Evolutionary conservation across 2,329 filamentous ascomycete species (phyloP), one percentile per base, ranked within the genome.

Genomic region (Fusarium tanahbumbuense): DNA sequence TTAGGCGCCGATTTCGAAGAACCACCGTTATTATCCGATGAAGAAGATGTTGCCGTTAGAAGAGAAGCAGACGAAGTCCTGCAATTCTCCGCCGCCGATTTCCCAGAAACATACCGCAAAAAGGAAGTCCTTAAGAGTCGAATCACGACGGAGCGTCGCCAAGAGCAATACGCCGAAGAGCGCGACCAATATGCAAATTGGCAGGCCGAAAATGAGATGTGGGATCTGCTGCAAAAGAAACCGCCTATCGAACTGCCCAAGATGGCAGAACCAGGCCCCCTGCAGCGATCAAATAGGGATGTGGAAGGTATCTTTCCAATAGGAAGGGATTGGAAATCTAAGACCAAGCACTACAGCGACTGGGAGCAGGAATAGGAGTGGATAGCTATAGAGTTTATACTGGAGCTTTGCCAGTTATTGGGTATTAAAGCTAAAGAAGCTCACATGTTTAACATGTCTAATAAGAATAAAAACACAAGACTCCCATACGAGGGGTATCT

Each of bases 81-180:
- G 2, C 63, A 76, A 15, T 81, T 81, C 73, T 81, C 84, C 0
- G 81, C 80, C 3, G 75, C 80, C 7, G 80, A 81, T 53, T 78
- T 83, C 49, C 80, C 81, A 42, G 75, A 80, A 20, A 80, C 79
- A 8, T 64, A 73, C 8, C 76, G 76, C n/a, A 78, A 76, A n/a
- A 80, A 77, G 40, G 73, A 78, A 32, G 76, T 78, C 5, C 72
- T 86, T 13, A 72, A 75, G 44, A 75, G 75, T 20, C 79, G 82
- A 32, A 81, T 87, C 61, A 75, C 75, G 18, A 72, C 75, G 1
- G 84, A 86, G 64, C 76, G 80, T 41, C 73, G 75, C 13, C 81
- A 84, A 45, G 85, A 87, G 65, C 76, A 73, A 15, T 78, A 82
- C 40, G 84, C 85, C 0, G 83, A 85, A 27, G 71, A 76, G 6